phyloP scores from a whole-genome alignment of 345 rosid species.

The Anastatica hierochuntica region DNA sequence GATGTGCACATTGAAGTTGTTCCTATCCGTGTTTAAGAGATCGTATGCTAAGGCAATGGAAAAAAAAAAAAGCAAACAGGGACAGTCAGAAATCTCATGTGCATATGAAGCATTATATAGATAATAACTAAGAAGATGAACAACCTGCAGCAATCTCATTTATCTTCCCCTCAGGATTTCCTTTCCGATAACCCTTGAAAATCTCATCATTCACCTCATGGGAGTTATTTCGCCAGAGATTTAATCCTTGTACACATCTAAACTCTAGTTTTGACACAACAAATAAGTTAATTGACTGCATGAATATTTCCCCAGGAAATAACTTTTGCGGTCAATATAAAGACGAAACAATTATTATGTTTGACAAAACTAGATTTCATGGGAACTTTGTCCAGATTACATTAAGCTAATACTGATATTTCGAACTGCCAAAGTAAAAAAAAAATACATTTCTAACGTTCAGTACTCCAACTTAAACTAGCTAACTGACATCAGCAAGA shows the following conservation, averaged over 20 bases:
- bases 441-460: background rate
- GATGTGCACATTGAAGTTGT: constrained; percentile 54
- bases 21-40: constrained; percentile 54
- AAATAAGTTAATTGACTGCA: background rate
- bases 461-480: background rate
- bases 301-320: background rate
- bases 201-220: constrained; percentile 58
- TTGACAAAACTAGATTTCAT: background rate
- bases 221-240: constrained; percentile 62
- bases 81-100: constrained; percentile 2
- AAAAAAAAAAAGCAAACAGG: constrained; percentile 21
- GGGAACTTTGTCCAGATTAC: background rate
- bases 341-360: background rate
- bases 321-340: background rate
- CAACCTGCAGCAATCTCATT: constrained; percentile 78
- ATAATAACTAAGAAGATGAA: constrained; percentile 11
- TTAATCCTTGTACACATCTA: constrained; percentile 32
- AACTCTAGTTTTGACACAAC: constrained; percentile 10
- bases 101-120: background rate
- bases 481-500: background rate
- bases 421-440: too few relatives aligned
- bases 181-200: constrained; percentile 58
- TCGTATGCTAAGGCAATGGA: constrained; percentile 53
- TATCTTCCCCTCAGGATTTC: constrained; percentile 47
- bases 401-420: background rate